Evolutionary conservation across 352 stramenopile species (phyloP).

Genomic region (Globisporangium solare): DNA sequence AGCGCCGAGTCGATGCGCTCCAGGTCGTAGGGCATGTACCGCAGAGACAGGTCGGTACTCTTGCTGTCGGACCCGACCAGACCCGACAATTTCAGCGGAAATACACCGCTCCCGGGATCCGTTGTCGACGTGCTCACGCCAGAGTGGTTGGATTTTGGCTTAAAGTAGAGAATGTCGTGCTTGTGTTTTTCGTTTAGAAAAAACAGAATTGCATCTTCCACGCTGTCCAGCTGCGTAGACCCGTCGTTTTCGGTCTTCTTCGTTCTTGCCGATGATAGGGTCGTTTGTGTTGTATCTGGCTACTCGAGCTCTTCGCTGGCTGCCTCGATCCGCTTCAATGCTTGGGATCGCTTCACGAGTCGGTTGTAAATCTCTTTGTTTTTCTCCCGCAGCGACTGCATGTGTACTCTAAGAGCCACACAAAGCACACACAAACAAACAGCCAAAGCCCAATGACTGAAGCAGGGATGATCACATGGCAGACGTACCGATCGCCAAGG

Average conservation of each 20-base stretch:
- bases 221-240: slow-evolving; percentile 12
- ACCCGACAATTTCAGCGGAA: slow-evolving; percentile 30
- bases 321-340: slow-evolving; percentile 13
- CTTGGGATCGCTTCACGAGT: slow-evolving; percentile 24
- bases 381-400: slow-evolving; percentile 29
- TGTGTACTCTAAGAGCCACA: slow-evolving; percentile 13
- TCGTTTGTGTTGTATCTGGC: slow-evolving; percentile 11
- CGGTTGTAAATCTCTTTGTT: slow-evolving; percentile 35
- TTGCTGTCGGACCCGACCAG: slow-evolving; percentile 2
- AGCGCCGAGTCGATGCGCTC: slow-evolving; percentile 30
- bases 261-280: neutral
- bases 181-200: slow-evolving; percentile 67
- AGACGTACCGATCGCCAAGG: slow-evolving; percentile 21
- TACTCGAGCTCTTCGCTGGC: neutral
- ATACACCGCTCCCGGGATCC: slow-evolving; percentile 4
- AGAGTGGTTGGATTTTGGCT: slow-evolving; percentile 17
- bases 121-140: slow-evolving; percentile 4
- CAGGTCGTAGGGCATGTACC: slow-evolving; percentile 65
- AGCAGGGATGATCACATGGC: too few relatives aligned
- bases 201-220: slow-evolving; percentile 69
- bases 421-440: neutral
- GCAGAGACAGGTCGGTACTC: slow-evolving; percentile 4
- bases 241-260: neutral
- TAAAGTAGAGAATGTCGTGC: slow-evolving; percentile 70
- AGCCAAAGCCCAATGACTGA: too few relatives aligned